Conservation (phyloP, 352 stramenopile species). For the Phytophthora megakarya region DNA sequence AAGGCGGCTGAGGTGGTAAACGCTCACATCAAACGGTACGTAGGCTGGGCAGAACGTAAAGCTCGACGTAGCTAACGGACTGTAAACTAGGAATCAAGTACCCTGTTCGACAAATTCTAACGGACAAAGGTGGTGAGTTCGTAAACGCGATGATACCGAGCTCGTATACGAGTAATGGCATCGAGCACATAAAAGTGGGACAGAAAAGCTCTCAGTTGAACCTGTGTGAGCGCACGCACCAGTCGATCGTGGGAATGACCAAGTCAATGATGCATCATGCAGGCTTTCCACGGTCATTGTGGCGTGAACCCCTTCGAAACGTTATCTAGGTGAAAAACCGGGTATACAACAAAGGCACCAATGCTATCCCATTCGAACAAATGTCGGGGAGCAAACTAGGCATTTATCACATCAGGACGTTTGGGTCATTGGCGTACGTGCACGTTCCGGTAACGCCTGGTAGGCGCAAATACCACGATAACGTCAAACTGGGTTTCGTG, state of each 20-base stretch:
- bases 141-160: neutral
- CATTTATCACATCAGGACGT: neutral
- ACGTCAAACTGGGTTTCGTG: constrained; percentile 1
- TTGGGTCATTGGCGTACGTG: constrained; percentile 9
- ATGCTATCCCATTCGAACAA: neutral
- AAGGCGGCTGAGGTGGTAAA: too few relatives aligned
- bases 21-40: too few relatives aligned
- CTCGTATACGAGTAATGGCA: neutral
- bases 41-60: too few relatives aligned
- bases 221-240: constrained; percentile 1
- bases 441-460: neutral
- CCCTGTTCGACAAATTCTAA: neutral
- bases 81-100: neutral
- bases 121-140: constrained; percentile 1
- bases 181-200: neutral
- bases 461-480: neutral
- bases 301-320: neutral
- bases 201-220: neutral
- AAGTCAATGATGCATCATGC: neutral
- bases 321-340: neutral
- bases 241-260: neutral
- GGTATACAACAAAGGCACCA: neutral
- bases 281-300: neutral
- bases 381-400: constrained; percentile 9
- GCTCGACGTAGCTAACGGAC: neutral